Base-by-base conservation (phyloP, 352 stramenopile species). In the Thraustochytrium striatum region DNA sequence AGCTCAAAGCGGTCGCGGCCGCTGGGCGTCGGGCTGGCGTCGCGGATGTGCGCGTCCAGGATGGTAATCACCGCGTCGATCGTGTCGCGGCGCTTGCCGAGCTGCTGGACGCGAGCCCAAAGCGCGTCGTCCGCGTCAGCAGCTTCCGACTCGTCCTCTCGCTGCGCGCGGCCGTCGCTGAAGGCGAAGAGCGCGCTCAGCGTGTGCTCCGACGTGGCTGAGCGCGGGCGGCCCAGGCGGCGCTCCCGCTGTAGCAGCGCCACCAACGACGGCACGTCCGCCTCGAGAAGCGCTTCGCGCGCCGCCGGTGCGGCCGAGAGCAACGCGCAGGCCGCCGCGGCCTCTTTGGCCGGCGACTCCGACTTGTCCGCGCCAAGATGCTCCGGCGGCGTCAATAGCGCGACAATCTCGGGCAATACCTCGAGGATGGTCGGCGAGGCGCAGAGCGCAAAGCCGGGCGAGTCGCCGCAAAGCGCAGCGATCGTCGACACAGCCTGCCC, bases 341-440 rank as follows among this genome's bases (percentile, higher is more conserved):
- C 65, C 41, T 75, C 65, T 38, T 75, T 75, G 65, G 65, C 65
- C 7, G 65, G 65, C 8, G 65, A 75, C 3, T 75, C 65, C 7
- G 65, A 75, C 65, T 75, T 72, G 47, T 75, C 65, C 9, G 65
- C 65, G 25, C 65, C 65, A 61, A 75, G 68, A 25, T 75, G 65
- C 50, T 75, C 65, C 3, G 65, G 41, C 2, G 65, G 65, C 32
- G 65, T 62, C n/a, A 75, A 28, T 1, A 75, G 52, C 36, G 41
- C 30, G 30, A 75, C 65, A 16, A 75, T 61, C 0, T 13, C 25
- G 16, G 65, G 65, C 43, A 75, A 25, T 1, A 72, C 52, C 38
- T 75, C 65, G 21, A 75, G 47, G 16, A 75, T 70, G 9, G 65
- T 75, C 9, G 65, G 65, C 65, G 65, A 75, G 16, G 65, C 65